phyloP scores from a whole-genome alignment of 2,329 filamentous ascomycete species.

The Penicillium sp. region DNA sequence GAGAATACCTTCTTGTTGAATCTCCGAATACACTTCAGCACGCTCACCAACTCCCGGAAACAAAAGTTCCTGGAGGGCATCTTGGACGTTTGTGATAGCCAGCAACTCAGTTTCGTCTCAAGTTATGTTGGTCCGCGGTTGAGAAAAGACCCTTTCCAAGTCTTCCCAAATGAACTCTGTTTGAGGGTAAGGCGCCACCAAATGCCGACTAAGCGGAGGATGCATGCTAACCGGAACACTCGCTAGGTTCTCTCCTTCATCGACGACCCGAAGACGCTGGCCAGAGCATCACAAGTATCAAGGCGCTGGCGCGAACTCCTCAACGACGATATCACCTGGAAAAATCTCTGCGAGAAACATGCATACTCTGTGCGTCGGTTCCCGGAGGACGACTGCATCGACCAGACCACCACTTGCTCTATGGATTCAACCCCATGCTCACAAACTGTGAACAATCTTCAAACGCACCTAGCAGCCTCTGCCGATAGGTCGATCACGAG shows the following conservation, averaged over 20 bases:
- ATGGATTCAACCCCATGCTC: slow-evolving; percentile 22
- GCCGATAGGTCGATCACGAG: slow-evolving; percentile 45
- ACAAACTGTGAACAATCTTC: slow-evolving; percentile 21
- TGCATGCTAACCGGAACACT: slow-evolving; percentile 13
- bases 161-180: slow-evolving; percentile 88
- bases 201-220: neutral
- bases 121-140: slow-evolving; percentile 91
- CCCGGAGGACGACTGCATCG: slow-evolving; percentile 45
- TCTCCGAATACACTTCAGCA: slow-evolving; percentile 74
- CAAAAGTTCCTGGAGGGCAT: slow-evolving; percentile 82
- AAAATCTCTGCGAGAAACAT: slow-evolving; percentile 92
- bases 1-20: slow-evolving; percentile 81
- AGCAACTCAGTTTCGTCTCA: slow-evolving; percentile 91
- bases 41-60: slow-evolving; percentile 70
- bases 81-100: slow-evolving; percentile 89
- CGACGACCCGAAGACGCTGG: slow-evolving; percentile 91
- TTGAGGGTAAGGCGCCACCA: slow-evolving; percentile 62
- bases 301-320: slow-evolving; percentile 88
- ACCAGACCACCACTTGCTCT: slow-evolving; percentile 33
- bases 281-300: slow-evolving; percentile 93
- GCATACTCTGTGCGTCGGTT: slow-evolving; percentile 78
- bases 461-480: slow-evolving; percentile 27
- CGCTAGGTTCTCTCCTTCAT: slow-evolving; percentile 87
- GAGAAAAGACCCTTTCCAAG: slow-evolving; percentile 94
- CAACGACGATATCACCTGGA: slow-evolving; percentile 97